These are phyloP conservation scores for Boletus insuetus DNA, from an alignment of 768 basidiomycete species.

Conservation along the genomic window DNA sequence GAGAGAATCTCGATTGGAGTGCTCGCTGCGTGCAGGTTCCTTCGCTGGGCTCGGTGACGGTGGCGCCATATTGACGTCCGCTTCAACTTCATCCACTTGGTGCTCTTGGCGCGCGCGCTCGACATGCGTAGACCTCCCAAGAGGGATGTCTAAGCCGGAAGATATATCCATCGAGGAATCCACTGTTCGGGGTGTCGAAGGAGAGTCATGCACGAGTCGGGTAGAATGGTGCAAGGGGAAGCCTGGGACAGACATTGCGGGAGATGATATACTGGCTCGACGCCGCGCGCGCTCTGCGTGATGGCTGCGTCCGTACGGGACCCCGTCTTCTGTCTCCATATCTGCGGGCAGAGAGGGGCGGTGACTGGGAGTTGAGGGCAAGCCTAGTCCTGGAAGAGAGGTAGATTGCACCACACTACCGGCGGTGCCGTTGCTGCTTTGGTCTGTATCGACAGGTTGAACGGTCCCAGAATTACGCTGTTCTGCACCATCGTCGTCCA, in stretches of 20 bases:
- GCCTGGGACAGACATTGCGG: constrained; percentile 35
- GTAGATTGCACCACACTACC: constrained; percentile 58
- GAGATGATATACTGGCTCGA: constrained; percentile 30
- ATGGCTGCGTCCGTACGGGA: constrained; percentile 63
- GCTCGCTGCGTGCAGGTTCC: constrained; percentile 13
- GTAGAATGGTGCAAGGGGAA: constrained; percentile 33
- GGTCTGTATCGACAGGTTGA: constrained; percentile 41
- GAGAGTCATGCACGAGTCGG: constrained; percentile 8
- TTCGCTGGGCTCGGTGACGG: constrained; percentile 50
- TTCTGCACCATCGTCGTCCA: constrained; percentile 5
- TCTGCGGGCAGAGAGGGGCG: constrained; percentile 45
- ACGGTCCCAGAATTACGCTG: constrained; percentile 40
- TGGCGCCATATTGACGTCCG: constrained; percentile 44
- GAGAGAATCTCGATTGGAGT: constrained; percentile 27
- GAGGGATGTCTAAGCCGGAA: constrained; percentile 19
- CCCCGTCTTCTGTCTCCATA: constrained; percentile 57
- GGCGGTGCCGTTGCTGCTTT: constrained; percentile 68
- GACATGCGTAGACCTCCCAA: constrained; percentile 39
- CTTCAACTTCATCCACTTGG: constrained; percentile 32
- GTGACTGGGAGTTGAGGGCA: constrained; percentile 37
- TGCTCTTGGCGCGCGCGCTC: constrained; percentile 34
- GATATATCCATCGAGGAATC: constrained; percentile 26
- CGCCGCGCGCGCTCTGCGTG: constrained; percentile 51
- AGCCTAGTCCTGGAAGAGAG: constrained; percentile 22
- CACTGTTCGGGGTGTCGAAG: constrained; percentile 20